Base-by-base conservation (phyloP, 1,284 basidiomycete genomes). In the Fereydounia khargensis region DNA sequence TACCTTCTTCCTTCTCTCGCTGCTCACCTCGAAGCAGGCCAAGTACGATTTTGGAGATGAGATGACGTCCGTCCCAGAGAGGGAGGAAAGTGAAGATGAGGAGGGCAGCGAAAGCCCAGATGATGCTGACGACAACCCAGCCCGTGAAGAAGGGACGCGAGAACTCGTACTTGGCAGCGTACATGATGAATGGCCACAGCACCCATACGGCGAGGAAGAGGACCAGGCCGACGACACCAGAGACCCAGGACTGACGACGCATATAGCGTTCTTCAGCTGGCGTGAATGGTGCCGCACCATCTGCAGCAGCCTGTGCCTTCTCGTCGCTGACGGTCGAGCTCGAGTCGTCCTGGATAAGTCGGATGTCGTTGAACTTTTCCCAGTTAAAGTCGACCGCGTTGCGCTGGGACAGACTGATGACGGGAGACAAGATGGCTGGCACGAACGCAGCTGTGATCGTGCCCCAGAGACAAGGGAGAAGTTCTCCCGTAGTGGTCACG, bases 121-220 rank as follows among this genome's bases (percentile, higher is more conserved):
- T 64, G 38, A 70, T 42, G 1, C 51, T 46, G 13, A 74, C 70
- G 13, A 67, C 50, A 8, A 70, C 47, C 70, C 72, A 73, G 14
- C 72, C 72, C 3, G 40, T 35, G 22, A 74, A 73, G 43, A 74
- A 75, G 2, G 36, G 35, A 17, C 37, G 42, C 16, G 47, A 44
- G 35, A 75, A 75, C 36, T 56, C 54, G 49, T 71, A 65, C 42
- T 68, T 61, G 25, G 62, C 58, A 6, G 58, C 64, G 42, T 72
- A 75, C 54, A 75, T 66, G 20, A 57, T 55, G 24, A 73, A 67
- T 0, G 73, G 73, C 68, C 68, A 72, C 5, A 75, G 46, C 14
- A 75, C 35, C 61, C 70, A 67, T n/a, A 74, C 35, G 1, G 49
- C 62, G 16, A 73, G 32, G 39, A 68, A 68, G 17, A 70, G 42